phyloP scores from a whole-genome alignment of 257 asterid genomes.

The Primulina tabacum region DNA sequence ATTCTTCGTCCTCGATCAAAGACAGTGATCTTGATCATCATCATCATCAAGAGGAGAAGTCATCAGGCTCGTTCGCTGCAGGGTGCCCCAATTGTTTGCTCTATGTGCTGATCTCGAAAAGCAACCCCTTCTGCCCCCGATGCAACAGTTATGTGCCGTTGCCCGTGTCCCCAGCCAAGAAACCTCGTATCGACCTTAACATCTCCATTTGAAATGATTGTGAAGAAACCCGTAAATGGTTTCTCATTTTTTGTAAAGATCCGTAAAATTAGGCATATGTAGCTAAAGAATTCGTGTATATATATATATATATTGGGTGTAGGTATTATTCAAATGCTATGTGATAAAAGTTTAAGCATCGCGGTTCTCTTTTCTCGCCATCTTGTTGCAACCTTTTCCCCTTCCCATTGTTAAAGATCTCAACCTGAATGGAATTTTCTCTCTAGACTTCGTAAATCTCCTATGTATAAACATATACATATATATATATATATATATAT shows the following conservation, averaged over 20 bases:
- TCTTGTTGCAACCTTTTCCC: background rate
- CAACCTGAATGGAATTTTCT: background rate
- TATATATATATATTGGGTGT: background rate
- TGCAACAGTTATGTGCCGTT: conserved; percentile 36
- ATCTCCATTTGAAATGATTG: conserved; percentile 33
- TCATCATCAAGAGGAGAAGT: conserved; percentile 21
- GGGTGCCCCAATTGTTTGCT: conserved; percentile 42
- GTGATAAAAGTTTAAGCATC: background rate
- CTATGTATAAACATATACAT: background rate
- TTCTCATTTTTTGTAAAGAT: conserved; percentile 45
- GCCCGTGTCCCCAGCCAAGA: conserved; percentile 30
- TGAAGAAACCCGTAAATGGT: background rate
- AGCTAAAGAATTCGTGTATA: conserved; percentile 32
- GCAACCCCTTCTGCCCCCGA: conserved; percentile 43
- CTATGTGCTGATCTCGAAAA: conserved; percentile 36
- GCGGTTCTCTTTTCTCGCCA: background rate
- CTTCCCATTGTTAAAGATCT: background rate
- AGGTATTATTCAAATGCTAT: background rate
- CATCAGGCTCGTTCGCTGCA: conserved; percentile 32
- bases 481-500: too few species aligned
- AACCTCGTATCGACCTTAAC: conserved; percentile 47
- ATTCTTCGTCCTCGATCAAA: conserved; percentile 57
- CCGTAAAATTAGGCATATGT: conserved; percentile 25
- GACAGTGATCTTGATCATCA: conserved; percentile 25
- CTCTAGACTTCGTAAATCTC: background rate